phyloP scores from a whole-genome alignment of 371 early-diverging fungal species.

The Thermomucor indicae-seudaticae region DNA sequence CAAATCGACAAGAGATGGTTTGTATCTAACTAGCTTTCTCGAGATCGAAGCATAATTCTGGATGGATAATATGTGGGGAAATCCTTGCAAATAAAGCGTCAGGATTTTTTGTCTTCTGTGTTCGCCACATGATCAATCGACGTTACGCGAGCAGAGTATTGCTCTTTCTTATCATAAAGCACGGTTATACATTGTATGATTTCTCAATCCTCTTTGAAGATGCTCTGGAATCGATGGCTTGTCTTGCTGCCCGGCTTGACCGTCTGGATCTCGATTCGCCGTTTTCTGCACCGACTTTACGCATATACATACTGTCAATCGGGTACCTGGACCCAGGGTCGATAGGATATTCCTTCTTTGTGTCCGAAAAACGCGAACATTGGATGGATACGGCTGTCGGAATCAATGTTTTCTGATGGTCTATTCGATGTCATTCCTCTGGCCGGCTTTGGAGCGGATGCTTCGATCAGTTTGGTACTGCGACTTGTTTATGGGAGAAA shows the following conservation, averaged over 20 bases:
- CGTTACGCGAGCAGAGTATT: too few relatives aligned
- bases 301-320: conserved; percentile 45
- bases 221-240: neutral
- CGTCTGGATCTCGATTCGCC: conserved; percentile 1
- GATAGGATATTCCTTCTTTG: conserved; percentile 50
- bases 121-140: too few relatives aligned
- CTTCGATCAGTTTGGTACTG: conserved; percentile 38
- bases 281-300: conserved; percentile 38
- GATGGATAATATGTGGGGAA: too few relatives aligned
- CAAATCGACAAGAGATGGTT: too few relatives aligned
- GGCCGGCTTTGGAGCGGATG: conserved; percentile 51
- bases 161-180: too few relatives aligned
- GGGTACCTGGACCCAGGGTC: conserved; percentile 56
- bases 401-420: conserved; percentile 29
- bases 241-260: conserved; percentile 1
- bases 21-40: too few relatives aligned
- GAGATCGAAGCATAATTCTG: too few relatives aligned
- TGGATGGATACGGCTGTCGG: conserved; percentile 11
- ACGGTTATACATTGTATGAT: too few relatives aligned
- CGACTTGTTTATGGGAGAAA: conserved; percentile 30
- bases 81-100: too few relatives aligned
- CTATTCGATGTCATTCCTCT: conserved; percentile 47
- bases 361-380: conserved; percentile 4
- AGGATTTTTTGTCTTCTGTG: too few relatives aligned
- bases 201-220: neutral